These are phyloP conservation scores for Gnomoniopsis sp. DNA, from an alignment of 2,329 filamentous ascomycete genomes.

Conservation along the genomic window DNA sequence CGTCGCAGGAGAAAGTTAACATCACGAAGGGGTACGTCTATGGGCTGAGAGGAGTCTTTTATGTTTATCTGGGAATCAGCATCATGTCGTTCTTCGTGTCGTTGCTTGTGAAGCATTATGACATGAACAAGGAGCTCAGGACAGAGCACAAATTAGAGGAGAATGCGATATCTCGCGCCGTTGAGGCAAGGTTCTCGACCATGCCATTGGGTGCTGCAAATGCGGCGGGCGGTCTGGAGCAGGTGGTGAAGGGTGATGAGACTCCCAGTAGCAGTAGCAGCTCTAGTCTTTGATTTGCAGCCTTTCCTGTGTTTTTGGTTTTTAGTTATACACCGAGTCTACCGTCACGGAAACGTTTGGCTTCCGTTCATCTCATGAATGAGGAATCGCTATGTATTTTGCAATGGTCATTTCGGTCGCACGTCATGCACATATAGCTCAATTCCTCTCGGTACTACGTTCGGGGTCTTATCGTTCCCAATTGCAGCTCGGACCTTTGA, in stretches of 20 bases:
- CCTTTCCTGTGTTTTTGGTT: background rate
- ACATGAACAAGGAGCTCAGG: conserved; percentile 43
- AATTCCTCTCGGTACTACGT: no score
- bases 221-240: background rate
- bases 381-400: no score
- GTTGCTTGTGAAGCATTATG: conserved; percentile 46
- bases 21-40: conserved; percentile 44
- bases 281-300: background rate
- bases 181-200: conserved; percentile 10
- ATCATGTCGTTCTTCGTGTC: conserved; percentile 48
- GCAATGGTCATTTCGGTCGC: no score
- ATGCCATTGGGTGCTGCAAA: background rate
- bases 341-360: background rate
- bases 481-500: background rate
- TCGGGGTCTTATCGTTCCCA: background rate
- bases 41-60: conserved; percentile 51
- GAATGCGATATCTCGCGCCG: conserved; percentile 11
- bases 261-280: background rate
- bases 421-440: no score
- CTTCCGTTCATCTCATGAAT: no score
- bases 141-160: conserved; percentile 46
- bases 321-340: background rate
- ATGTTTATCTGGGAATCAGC: conserved; percentile 48
- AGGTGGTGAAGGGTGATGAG: background rate
- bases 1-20: conserved; percentile 10